Conservation (phyloP, 176 grass and related monocot genomes). For the Musa schizocarpa region DNA sequence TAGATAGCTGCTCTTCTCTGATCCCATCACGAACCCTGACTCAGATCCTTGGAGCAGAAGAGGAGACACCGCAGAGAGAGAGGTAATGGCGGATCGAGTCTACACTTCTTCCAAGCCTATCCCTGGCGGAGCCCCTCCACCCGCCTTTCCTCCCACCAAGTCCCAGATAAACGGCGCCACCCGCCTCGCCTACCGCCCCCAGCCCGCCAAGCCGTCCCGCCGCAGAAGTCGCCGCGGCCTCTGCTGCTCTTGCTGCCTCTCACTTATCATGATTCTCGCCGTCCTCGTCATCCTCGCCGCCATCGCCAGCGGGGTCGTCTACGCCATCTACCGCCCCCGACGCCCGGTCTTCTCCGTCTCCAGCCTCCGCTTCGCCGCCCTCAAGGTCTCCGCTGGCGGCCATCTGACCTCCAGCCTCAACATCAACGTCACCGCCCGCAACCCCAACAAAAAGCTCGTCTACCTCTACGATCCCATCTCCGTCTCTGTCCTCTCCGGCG, state of each 20-base stretch:
- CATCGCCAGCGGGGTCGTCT: constrained; percentile 49
- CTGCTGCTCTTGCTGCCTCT: constrained; percentile 54
- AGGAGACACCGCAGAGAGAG: no score
- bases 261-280: constrained; percentile 40
- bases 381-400: constrained; percentile 45
- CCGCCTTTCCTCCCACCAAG: constrained; percentile 35
- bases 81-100: constrained; percentile 64
- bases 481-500: constrained; percentile 43
- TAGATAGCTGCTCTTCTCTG: neutral
- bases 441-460: constrained; percentile 93
- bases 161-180: constrained; percentile 58
- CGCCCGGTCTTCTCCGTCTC: constrained; percentile 76
- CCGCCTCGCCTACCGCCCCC: constrained; percentile 70
- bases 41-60: no score
- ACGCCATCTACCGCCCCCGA: constrained; percentile 69
- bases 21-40: neutral
- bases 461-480: constrained; percentile 87
- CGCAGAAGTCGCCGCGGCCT: constrained; percentile 54
- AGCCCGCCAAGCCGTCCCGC: constrained; percentile 16
- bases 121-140: constrained; percentile 30
- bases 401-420: constrained; percentile 34
- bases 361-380: constrained; percentile 32
- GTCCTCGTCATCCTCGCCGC: constrained; percentile 53
- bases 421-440: constrained; percentile 54
- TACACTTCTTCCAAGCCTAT: constrained; percentile 64